These are phyloP conservation scores for Ulmus americana DNA, from an alignment of 331 rosid species.

Conservation along the genomic window DNA sequence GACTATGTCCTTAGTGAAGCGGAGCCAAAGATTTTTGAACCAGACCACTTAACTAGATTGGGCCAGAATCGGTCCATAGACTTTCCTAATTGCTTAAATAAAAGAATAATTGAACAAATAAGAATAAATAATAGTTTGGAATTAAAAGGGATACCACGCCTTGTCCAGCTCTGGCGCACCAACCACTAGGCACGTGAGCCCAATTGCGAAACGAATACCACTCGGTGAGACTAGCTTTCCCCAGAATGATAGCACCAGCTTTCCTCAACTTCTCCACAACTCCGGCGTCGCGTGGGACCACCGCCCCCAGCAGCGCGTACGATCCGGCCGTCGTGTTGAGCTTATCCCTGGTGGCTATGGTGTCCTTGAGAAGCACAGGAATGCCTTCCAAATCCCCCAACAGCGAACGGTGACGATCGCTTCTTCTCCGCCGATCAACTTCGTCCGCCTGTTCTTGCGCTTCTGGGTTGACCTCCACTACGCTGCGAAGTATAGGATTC, in stretches of 20 bases:
- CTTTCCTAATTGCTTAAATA: too few species aligned
- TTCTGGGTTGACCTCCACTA: slow-evolving; percentile 60
- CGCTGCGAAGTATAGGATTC: slow-evolving; percentile 38
- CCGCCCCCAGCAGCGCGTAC: slow-evolving; percentile 47
- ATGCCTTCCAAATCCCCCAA: slow-evolving; percentile 43
- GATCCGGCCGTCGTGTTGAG: slow-evolving; percentile 53
- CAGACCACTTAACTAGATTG: too few species aligned
- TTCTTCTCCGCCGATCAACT: too few species aligned
- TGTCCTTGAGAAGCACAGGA: slow-evolving; percentile 41
- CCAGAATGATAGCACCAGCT: slow-evolving; percentile 53
- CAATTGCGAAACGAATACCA: slow-evolving; percentile 26
- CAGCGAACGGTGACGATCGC: too few species aligned
- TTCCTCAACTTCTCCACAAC: slow-evolving; percentile 44
- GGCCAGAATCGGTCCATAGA: too few species aligned
- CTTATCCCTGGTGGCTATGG: slow-evolving; percentile 33
- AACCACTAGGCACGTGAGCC: slow-evolving; percentile 17
- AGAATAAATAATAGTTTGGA: too few species aligned
- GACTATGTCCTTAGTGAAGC: too few species aligned
- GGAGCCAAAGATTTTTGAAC: too few species aligned
- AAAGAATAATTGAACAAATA: not conserved
- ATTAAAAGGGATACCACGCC: slow-evolving; percentile 2
- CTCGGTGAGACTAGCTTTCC: slow-evolving; percentile 42
- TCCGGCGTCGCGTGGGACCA: slow-evolving; percentile 50
- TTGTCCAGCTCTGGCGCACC: slow-evolving; percentile 30
- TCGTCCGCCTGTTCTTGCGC: slow-evolving; percentile 38